Evolutionary conservation across 805 yeast species (phyloP).

Genomic region (Scheffersomyces coipomensis): DNA sequence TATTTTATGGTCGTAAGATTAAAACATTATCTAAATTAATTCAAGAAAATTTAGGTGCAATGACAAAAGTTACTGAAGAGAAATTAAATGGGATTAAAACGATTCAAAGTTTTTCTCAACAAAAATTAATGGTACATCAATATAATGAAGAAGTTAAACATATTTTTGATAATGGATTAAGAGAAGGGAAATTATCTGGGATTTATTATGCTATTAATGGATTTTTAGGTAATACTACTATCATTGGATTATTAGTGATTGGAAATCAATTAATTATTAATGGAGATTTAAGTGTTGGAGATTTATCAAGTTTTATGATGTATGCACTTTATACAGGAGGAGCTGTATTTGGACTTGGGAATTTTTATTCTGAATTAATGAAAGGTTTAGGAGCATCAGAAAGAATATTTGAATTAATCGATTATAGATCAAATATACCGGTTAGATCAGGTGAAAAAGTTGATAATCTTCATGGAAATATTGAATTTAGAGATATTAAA

Average conservation of each 20-base stretch:
- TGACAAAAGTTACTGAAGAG: conserved; percentile 91
- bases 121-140: conserved; percentile 68
- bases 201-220: conserved; percentile 77
- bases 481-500: conserved; percentile 59
- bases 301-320: conserved; percentile 89
- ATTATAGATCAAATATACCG: conserved; percentile 68
- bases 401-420: conserved; percentile 82
- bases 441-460: conserved; percentile 60
- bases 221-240: conserved; percentile 76
- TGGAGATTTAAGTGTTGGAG: conserved; percentile 83
- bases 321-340: conserved; percentile 92
- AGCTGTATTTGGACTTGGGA: conserved; percentile 88
- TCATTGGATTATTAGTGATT: conserved; percentile 71
- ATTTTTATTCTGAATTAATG: conserved; percentile 91
- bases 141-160: conserved; percentile 70
- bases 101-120: conserved; percentile 89
- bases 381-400: conserved; percentile 97
- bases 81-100: conserved; percentile 82
- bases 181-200: conserved; percentile 79
- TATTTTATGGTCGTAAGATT: conserved; percentile 78
- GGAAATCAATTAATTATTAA: conserved; percentile 80
- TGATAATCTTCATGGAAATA: conserved; percentile 47
- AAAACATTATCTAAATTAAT: conserved; percentile 70
- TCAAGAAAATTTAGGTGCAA: conserved; percentile 79
- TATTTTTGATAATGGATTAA: conserved; percentile 65